Base-by-base conservation (phyloP, 208 protist genomes). In the Porcisia hertigi region DNA sequence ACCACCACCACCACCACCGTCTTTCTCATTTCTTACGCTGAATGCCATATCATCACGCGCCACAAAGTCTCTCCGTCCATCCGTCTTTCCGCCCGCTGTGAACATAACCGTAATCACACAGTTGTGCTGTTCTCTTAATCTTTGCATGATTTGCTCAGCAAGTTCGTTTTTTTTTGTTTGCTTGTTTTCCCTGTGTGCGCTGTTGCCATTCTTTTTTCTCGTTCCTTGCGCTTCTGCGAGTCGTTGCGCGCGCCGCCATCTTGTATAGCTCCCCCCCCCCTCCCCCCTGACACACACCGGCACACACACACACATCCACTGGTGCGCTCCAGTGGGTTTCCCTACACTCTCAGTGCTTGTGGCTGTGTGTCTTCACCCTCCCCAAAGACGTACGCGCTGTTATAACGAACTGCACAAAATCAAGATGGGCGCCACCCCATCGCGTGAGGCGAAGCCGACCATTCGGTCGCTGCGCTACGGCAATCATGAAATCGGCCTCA, bases 381-480 rank as follows among this genome's bases (percentile, higher is more conserved):
- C 30, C 30, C 30, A 30, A 30, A 30, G 30, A 30, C 30, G 30
- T 0, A 30, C 30, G 30, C 30, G 30, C 30, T 30, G 30, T 30
- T 30, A 30, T 30, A 30, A 30, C 30, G 30, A 54, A 39, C 70
- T 7, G 14, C 36, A 20, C 45, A 23, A 63, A 59, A 34, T 12
- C 11, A 36, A 11, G 45, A 93, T 91, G 89, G 89, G 89, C 72
- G 86, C 71, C 0, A 34, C 90, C 71, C 89, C 89, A 60, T 86
- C 85, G 9, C 79, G 83, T 20, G 83, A 94, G 54, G 79, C 79
- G 11, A 72, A 85, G 23, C 72, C 79, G 23, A 86, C 72, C 54
- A 82, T 94, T 34, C 89, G 83, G 69, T 86, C 84, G 75, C 86
- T 94, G 54, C 87, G 89, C 63, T 94, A 94, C 73, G 89, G 89